Percentiles rank a stretch among this genome's conserved stretches.
Evolutionary conservation across 2,329 filamentous ascomycete genomes (phyloP).

Genomic region (Lachnellula arida): DNA sequence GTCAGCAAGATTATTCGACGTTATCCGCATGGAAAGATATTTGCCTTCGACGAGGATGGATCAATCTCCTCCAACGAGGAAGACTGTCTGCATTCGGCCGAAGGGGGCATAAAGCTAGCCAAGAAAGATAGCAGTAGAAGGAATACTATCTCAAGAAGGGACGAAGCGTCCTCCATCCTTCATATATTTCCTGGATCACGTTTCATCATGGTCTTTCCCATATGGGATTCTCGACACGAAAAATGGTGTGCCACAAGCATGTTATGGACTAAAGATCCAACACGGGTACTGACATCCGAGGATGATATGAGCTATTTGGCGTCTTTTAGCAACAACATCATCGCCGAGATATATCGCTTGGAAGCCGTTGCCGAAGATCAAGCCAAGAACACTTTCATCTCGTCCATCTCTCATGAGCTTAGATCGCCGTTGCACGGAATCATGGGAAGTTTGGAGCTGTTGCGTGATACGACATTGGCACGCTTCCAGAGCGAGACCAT

Average conservation of each 20-base stretch:
- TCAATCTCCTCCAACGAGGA: conserved; percentile 2
- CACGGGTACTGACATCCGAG: conserved; percentile 22
- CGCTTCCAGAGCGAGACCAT: conserved; percentile 42
- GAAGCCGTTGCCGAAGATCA: conserved; percentile 26
- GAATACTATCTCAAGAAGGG: not conserved
- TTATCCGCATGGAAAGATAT: conserved; percentile 11
- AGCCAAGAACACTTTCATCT: conserved; percentile 28
- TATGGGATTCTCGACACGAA: conserved; percentile 12
- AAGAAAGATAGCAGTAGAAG: not conserved
- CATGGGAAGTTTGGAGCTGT: conserved; percentile 46
- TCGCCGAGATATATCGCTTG: conserved; percentile 26
- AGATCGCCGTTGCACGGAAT: conserved; percentile 39
- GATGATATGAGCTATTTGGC: conserved; percentile 25
- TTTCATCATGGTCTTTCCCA: not conserved
- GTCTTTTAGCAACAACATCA: conserved; percentile 25
- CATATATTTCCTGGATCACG: not conserved
- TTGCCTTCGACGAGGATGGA: conserved; percentile 7
- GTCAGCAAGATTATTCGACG: conserved; percentile 3
- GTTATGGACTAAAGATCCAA: conserved; percentile 22
- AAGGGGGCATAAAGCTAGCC: not conserved
- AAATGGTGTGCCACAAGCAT: conserved; percentile 28
- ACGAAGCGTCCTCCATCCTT: not conserved
- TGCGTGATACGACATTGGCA: conserved; percentile 45
- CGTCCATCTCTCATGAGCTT: not conserved
- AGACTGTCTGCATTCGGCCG: not conserved